Base-by-base conservation (phyloP, 805 yeast species). In the Kockiozyma suomiensis region DNA sequence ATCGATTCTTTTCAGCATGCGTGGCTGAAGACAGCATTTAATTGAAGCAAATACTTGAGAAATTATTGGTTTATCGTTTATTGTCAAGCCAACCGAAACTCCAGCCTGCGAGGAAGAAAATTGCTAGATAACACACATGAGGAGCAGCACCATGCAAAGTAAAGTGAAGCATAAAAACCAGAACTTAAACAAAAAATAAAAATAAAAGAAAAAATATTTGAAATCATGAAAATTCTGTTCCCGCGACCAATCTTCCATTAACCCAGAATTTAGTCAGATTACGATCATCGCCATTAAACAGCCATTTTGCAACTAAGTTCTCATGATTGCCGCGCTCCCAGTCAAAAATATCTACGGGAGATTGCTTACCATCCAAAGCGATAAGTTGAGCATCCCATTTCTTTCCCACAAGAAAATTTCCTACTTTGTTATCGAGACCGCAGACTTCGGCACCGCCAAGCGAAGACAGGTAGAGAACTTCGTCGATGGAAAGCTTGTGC, bases 221-320 rank as follows among this genome's bases (percentile, higher is more conserved):
- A 42, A n/a, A 21, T 3, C 35, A 26, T 5, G 3, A 45, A 45
- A 15, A 13, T 2, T 26, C 15, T 28, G n/a, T 82, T 61, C 78
- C 75, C 7, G 82, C 75, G 26, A 88, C 93, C 56, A 75, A 69
- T 64, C 81, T 74, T 8, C 98, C 98, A 69, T 85, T 83, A 42
- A 92, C 92, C 88, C 89, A 94, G 15, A 93, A 97, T 55, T 79
- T 79, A 4, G 76, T 70, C 35, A 93, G 85, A 72, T 94, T 94
- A 70, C 98, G 81, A 72, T 94, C 97, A 74, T 94, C 99, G 19
- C 98, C 98, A 59, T 84, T 82, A 72, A 90, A 94, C 7, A 93
- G 76, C 99, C 99, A 94, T 73, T 90, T 91, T 61, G 88, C 88
- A 2, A 91, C 72, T 55, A 89, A 69, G 69, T 87, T 83, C 30